These are phyloP conservation scores for Lojkania enalia DNA, from an alignment of 2,329 filamentous ascomycete genomes.

Conservation along the genomic window DNA sequence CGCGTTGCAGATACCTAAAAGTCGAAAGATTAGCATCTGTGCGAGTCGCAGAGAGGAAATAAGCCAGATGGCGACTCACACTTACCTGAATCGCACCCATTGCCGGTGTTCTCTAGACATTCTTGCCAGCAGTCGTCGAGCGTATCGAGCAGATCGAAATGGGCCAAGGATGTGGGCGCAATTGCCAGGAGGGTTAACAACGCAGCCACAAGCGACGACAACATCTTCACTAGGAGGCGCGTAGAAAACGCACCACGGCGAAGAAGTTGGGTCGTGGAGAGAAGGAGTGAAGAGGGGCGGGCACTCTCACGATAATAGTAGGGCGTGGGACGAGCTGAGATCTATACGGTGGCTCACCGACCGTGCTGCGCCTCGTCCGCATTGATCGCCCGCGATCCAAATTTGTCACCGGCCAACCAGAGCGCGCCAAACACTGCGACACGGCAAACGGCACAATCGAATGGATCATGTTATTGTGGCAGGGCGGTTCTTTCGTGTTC, in stretches of 20 bases:
- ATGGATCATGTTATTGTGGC: no score
- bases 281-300: no score
- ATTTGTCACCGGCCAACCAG: no score
- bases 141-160: slow-evolving; percentile 21
- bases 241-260: background rate
- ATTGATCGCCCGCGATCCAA: no score
- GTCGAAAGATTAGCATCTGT: background rate
- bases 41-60: background rate
- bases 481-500: no score
- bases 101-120: slow-evolving; percentile 20
- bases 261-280: background rate
- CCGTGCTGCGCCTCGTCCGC: no score
- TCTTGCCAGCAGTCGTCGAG: slow-evolving; percentile 26
- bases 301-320: no score
- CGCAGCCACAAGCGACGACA: slow-evolving; percentile 2
- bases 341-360: no score
- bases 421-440: no score
- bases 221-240: slow-evolving; percentile 1
- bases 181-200: slow-evolving; percentile 1
- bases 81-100: slow-evolving; percentile 24
- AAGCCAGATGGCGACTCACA: slow-evolving; percentile 17
- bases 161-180: slow-evolving; percentile 2
- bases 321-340: no score
- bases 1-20: slow-evolving; percentile 34
- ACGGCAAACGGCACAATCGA: no score